phyloP scores from a whole-genome alignment of 176 grass and related monocot genomes.

The Puya raimondii region DNA sequence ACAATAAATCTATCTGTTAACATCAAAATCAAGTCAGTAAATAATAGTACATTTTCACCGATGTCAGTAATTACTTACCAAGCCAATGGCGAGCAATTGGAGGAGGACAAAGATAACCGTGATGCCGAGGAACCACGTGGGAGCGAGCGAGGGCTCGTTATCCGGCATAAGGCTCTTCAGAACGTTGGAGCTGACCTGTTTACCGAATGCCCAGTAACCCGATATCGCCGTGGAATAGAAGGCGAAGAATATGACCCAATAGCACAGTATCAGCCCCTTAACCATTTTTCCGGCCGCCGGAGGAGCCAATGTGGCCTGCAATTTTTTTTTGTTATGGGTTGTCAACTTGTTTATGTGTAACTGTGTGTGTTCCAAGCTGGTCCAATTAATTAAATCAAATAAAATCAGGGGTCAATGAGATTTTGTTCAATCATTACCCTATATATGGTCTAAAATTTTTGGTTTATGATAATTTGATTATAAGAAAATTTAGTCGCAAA shows the following conservation, averaged over 20 bases:
- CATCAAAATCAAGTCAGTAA: neutral
- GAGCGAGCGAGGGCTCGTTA: constrained; percentile 54
- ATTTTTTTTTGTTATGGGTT: neutral
- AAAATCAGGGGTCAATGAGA: too few species aligned
- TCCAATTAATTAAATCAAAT: too few species aligned
- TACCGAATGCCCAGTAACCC: constrained; percentile 89
- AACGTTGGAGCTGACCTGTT: constrained; percentile 66
- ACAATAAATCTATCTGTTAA: too few species aligned
- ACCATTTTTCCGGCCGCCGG: constrained; percentile 90
- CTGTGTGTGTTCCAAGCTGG: neutral
- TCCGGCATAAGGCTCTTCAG: constrained; percentile 80
- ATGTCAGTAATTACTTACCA: constrained; percentile 28
- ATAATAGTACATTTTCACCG: neutral
- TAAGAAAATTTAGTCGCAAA: too few species aligned
- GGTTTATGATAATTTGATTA: too few species aligned
- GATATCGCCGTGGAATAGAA: constrained; percentile 64
- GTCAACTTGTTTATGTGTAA: neutral
- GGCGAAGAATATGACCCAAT: constrained; percentile 44
- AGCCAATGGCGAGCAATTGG: constrained; percentile 77
- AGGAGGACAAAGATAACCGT: constrained; percentile 72
- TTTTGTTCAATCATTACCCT: too few species aligned
- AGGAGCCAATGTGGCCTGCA: constrained; percentile 86
- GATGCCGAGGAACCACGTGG: constrained; percentile 74
- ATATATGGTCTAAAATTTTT: too few species aligned
- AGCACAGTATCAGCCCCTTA: constrained; percentile 80